Evolutionary conservation across 139 green algal genomes (phyloP), one percentile per base, ranked within the genome.

Genomic region (Picochlorum sp.): DNA sequence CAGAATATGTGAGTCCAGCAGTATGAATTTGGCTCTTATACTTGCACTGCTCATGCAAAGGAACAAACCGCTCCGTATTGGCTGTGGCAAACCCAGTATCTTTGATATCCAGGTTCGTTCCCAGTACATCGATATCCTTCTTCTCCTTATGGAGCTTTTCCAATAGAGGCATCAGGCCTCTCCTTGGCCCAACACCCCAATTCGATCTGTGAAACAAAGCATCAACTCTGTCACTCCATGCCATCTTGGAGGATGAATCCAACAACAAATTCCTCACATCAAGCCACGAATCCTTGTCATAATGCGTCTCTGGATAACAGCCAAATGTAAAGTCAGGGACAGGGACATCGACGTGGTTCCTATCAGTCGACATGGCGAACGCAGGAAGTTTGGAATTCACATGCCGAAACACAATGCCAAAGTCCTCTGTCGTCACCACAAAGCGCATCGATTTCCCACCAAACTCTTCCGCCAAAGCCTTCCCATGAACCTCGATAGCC

Each of bases 241-340:
- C 20, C 30, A 74, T 41, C 59, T 72, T 67, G 38, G 68, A 47
- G 18, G 44, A 51, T 34, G 58, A 56, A 37, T 37, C 49, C 46
- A 61, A 37, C 18, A 78, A 50, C 56, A 69, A 61, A 14, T 65
- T 41, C 28, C 46, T 23, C 10, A 77, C 62, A n/a, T 41, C 59
- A 2, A 61, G 28, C 72, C 72, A 78, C 26, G 62, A 69, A 56
- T n/a, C 54, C 64, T 78, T 66, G 2, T 30, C n/a, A 56, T 74
- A 74, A 2, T 57, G 58, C 14, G 72, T 50, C 52, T 78, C 72
- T 1, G 72, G 72, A 66, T 78, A 78, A 54, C 66, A 73, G 21
- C 49, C 52, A 46, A 50, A 78, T 1, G 72, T 78, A 28, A 78
- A 78, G 47, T 77, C 71, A 6, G 71, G 71, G 16, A 77, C 58